Evolutionary conservation across 805 yeast species (phyloP).

Genomic region (Nakazawaea ishiwadae): DNA sequence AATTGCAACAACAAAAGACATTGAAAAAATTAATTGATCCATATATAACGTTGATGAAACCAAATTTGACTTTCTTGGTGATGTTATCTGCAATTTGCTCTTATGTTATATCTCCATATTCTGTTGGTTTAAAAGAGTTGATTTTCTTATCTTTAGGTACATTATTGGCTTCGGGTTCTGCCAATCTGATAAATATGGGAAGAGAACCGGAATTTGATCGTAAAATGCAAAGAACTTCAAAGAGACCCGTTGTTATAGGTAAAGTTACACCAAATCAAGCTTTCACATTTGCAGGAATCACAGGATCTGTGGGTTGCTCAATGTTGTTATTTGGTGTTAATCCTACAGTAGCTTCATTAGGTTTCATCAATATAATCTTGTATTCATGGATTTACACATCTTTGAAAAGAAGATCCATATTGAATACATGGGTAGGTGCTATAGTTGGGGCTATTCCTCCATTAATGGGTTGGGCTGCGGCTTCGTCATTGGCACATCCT

Average conservation of each 20-base stretch:
- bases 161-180: slow-evolving; percentile 83
- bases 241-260: slow-evolving; percentile 89
- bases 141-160: slow-evolving; percentile 80
- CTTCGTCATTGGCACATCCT: slow-evolving; percentile 74
- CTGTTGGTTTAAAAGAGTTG: slow-evolving; percentile 69
- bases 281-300: slow-evolving; percentile 65
- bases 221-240: slow-evolving; percentile 81
- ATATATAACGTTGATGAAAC: slow-evolving; percentile 83
- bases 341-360: slow-evolving; percentile 78
- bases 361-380: slow-evolving; percentile 70
- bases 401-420: slow-evolving; percentile 74
- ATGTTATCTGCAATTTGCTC: slow-evolving; percentile 91
- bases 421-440: slow-evolving; percentile 98
- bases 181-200: slow-evolving; percentile 96
- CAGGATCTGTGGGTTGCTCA: slow-evolving; percentile 69
- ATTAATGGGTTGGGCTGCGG: slow-evolving; percentile 98
- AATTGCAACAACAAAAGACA: slow-evolving; percentile 17
- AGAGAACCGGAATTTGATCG: slow-evolving; percentile 89
- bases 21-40: slow-evolving; percentile 45
- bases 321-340: slow-evolving; percentile 79
- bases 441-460: slow-evolving; percentile 99
- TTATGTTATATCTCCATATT: slow-evolving; percentile 84
- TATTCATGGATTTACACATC: slow-evolving; percentile 93
- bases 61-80: slow-evolving; percentile 80
- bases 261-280: slow-evolving; percentile 73